Base-by-base conservation (phyloP, 2,329 filamentous ascomycete genomes). In the Claviceps humidiphila region DNA sequence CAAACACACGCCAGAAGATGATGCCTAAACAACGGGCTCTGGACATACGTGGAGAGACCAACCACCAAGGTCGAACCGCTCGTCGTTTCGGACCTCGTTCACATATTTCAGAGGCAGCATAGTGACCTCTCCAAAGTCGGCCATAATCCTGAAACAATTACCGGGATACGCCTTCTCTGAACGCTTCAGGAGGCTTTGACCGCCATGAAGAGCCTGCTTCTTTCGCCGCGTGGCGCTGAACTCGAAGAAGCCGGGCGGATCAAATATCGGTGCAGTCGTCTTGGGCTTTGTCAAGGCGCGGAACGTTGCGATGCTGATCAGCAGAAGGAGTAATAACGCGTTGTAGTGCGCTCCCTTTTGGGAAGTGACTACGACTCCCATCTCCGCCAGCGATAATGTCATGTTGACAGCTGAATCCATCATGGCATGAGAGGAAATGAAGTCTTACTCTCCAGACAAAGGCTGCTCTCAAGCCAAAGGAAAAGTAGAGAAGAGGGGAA, bases 191-290 rank as follows among this genome's bases (percentile, higher is more conserved):
- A 43, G 26, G 26, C 40, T 43, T 20, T 22, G 24, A 13, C 24
- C n/a, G 38, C 39, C 13, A 2, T 26, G 9, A 40, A 50, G 5
- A n/a, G 39, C 40, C n/a, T 50, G 16, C 16, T 37, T 16, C 22
- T 14, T 50, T 14, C n/a, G 40, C 5, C 40, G 42, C 5, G 26
- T 38, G n/a, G 26, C n/a, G 39, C 11, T 43, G 40, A 50, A 5
- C 8, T 50, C 48, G 39, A 50, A 50, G 22, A 43, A 50, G 17
- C 17, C n/a, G 11, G 48, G 48, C 16, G 48, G 48, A 26, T 50
- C 20, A n/a, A 50, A 11, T 9, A 38, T 2, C 1, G 48, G 48
- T 9, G 14, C 39, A 37, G 24, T 50, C 34, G 40, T 30, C 39
- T 42, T 50, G 5, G 39, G 9, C 48, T 20, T 44, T 11, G 48